Evolutionary conservation across 306 rosid genomes (phyloP), one percentile per base, ranked within the genome.

Genomic region (Begonia loranthoides): DNA sequence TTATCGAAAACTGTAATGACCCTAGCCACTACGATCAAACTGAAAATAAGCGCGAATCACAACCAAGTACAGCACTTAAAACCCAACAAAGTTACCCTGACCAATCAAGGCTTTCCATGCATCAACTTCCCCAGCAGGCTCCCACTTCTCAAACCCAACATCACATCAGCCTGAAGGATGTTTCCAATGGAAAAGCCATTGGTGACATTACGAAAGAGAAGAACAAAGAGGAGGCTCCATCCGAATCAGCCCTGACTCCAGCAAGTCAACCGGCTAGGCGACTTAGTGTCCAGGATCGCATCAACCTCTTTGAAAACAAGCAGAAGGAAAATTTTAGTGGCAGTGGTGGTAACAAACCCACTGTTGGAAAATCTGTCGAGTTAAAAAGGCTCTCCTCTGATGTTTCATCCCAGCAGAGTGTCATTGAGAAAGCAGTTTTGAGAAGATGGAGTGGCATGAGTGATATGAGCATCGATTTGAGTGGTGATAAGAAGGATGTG

Each of bases 361-460:
- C 73, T 44, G 66, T 74, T 54, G 86, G 70, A 9, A 87, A 83
- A 67, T 68, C 94, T 36, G 70, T 51, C 17, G 96, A 86, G 60
- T 71, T 81, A 21, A 75, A 93, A 73, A 69, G 99, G 60, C 78
- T 80, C 34, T 80, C 96, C 8, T 83, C 99, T 2, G 96, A 92
- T 4, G 79, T 74, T 22, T 60, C 83, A 0, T 63, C 73, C 36
- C 36, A 28, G 36, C 36, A 28, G 36, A 1, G 82, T 41, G 1
- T 57, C 83, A 4, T 50, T 3, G 87, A 73, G 60, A 76, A 52
- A 80, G 63, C 80, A 7, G 80, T 80, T 16, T 71, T 80, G 64
- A 72, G 93, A 44, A 76, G 99, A 73, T 92, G 96, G 99, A 92
- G 99, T 51, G 87, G 89, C 17, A 73, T 79, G 7, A 86, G 99